Base-by-base conservation (phyloP, 768 basidiomycete species). In the Rossbeevera mucosa region DNA sequence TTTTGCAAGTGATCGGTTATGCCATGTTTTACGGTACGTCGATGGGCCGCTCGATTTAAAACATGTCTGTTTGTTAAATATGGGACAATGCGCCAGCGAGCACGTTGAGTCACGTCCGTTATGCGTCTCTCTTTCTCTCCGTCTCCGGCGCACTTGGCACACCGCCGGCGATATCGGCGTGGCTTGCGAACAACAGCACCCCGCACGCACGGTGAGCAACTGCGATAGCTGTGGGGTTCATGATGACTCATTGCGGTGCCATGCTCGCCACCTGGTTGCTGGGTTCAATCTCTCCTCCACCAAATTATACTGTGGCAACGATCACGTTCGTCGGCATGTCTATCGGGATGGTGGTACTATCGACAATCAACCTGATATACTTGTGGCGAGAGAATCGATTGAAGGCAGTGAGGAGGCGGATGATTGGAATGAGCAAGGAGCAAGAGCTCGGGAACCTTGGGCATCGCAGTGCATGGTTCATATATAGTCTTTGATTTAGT, bases 1-100 rank as follows among this genome's bases (percentile, higher is more conserved):
- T 78, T 20, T 54, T 80, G 2, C 67, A 70, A 45, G 55, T 76
- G n/a, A 72, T 77, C 14, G 83, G 84, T 2, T 83, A 82, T 58
- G 61, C 67, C 7, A 74, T 82, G 66, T 83, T 77, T 67, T 70
- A 80, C 33, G 74, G 81, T 80, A 58, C 30, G 76, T 56, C 41
- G 41, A 16, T 1, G 36, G 12, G 13, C 1, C 13, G 2, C 22
- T 41, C 12, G n/a, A 36, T 11, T 36, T n/a, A n/a, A 14, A 41
- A 21, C 2, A 6, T 41, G 21, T 2, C 5, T n/a, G 14, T 22
- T 13, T 7, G 40, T 9, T 42, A 12, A 14, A 7, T 21, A 21
- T 22, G 12, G 11, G 1, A 20, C n/a, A 18, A 36, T 36, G 12
- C 7, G 4, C 2, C 40, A 42, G 40, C 40, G 14, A 42, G 40